Evolutionary conservation across 2,329 filamentous ascomycete species (phyloP), one percentile per base, ranked within the genome.

Genomic region (Colletotrichum costaricense): DNA sequence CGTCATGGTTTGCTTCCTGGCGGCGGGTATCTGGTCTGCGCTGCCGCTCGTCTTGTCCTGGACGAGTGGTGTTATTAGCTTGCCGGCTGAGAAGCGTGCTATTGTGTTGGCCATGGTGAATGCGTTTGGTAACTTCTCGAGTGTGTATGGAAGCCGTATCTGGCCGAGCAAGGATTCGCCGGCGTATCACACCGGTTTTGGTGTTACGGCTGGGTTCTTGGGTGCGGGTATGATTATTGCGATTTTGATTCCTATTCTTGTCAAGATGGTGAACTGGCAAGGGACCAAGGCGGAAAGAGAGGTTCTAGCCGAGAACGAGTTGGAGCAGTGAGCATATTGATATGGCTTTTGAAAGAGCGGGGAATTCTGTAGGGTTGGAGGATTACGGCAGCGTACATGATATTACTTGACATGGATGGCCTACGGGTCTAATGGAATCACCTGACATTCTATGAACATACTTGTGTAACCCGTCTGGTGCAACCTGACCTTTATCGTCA

Each of bases 31-130:
- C 55, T 79, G 77, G 75, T 77, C 77, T 14, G 78, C 78, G 4
- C 59, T 79, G 46, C 77, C 78, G 1, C 72, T 80, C 9, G 75
- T 79, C 24, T 74, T 81, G 28, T 78, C 77, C 52, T 81, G 79
- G 79, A 78, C 79, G 9, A 79, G 76, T 67, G 76, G 74, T 28
- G 71, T 71, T n/a, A 75, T 80, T 42, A 75, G 72, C 49, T 67
- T 79, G 64, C 79, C 79, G 4, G 75, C 78, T 8, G 79, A 79
- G 67, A 80, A 80, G 78, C 75, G 79, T n/a, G 78, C 79, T 24
- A 77, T 80, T 30, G 79, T 79, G n/a, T 74, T 80, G 26, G 79
- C 79, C 5, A 65, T 80, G n/a, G 78, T 80, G 63, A 80, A 80
- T 65, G 78, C 79, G 0, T 78, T 80, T 65, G 79, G 79, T 52